phyloP scores from a whole-genome alignment of 345 rosid genomes.

The Viola odorata region DNA sequence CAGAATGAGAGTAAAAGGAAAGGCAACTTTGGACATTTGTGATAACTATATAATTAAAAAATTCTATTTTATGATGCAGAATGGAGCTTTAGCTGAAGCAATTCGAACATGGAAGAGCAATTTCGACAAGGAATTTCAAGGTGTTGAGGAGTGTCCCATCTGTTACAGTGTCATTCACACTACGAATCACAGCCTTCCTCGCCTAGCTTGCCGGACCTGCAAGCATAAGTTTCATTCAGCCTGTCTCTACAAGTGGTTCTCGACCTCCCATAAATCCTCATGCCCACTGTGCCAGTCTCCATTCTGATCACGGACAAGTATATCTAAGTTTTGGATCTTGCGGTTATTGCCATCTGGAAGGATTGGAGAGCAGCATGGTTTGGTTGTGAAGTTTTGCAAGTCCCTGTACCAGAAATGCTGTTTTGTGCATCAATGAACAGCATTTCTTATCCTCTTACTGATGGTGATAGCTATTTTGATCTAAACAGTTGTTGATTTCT shows the following conservation, averaged over 20 bases:
- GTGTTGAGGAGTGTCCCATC: constrained; percentile 96
- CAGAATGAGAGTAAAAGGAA: too few species aligned
- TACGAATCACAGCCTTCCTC: constrained; percentile 80
- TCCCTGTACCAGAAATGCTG: too few species aligned
- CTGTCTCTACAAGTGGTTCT: constrained; percentile 94
- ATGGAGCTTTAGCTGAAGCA: constrained; percentile 95
- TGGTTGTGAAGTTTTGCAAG: too few species aligned
- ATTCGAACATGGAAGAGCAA: constrained; percentile 86
- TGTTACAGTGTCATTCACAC: constrained; percentile 98
- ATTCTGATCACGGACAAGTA: constrained; percentile 34
- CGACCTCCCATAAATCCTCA: constrained; percentile 77
- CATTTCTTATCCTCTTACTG: too few species aligned
- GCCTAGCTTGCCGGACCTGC: constrained; percentile 89
- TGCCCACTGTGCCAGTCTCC: constrained; percentile 98
- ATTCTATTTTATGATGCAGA: constrained; percentile 49
- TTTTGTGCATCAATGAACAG: too few species aligned
- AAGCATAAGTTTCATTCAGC: constrained; percentile 92
- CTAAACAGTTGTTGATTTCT: too few species aligned
- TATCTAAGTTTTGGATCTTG: neutral
- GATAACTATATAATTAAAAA: neutral
- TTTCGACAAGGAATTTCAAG: constrained; percentile 93
- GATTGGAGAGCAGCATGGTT: too few species aligned
- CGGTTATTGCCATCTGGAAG: too few species aligned
- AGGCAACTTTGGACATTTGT: neutral
- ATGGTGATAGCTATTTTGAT: too few species aligned